These are phyloP conservation scores for Aspergillus awamori DNA, from an alignment of 2,329 filamentous ascomycete genomes.

Conservation along the genomic window DNA sequence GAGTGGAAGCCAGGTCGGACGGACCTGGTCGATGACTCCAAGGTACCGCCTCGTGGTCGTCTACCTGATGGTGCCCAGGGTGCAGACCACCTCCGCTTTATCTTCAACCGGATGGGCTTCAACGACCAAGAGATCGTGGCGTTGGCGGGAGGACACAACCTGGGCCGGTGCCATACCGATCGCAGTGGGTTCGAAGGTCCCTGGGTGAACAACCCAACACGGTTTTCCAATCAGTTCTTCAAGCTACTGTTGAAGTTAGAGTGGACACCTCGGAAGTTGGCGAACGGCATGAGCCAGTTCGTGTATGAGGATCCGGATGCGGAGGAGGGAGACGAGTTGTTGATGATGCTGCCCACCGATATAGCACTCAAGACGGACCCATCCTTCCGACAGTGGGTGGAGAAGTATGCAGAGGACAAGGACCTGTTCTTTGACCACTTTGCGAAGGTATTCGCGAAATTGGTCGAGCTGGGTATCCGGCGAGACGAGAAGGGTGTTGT, in stretches of 20 bases:
- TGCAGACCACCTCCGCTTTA: slow-evolving; percentile 57
- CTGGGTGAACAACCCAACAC: slow-evolving; percentile 63
- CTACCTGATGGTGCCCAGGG: slow-evolving; percentile 59
- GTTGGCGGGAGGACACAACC: slow-evolving; percentile 58
- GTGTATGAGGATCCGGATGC: slow-evolving; percentile 61
- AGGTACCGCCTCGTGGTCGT: slow-evolving; percentile 61
- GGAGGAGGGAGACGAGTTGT: slow-evolving; percentile 52
- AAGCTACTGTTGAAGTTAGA: slow-evolving; percentile 54
- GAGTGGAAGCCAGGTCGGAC: slow-evolving; percentile 62
- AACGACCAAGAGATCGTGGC: slow-evolving; percentile 64
- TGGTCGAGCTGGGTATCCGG: slow-evolving; percentile 63
- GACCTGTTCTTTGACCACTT: slow-evolving; percentile 66
- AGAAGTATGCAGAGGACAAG: slow-evolving; percentile 63
- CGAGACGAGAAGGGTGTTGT: slow-evolving; percentile 58
- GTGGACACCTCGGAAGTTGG: slow-evolving; percentile 58
- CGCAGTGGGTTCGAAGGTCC: slow-evolving; percentile 60
- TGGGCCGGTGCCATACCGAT: slow-evolving; percentile 59
- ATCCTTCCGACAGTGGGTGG: slow-evolving; percentile 59
- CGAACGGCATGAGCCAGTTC: slow-evolving; percentile 60
- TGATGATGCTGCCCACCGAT: slow-evolving; percentile 71
- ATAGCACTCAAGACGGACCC: slow-evolving; percentile 60
- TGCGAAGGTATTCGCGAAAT: slow-evolving; percentile 59
- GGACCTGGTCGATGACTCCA: slow-evolving; percentile 64
- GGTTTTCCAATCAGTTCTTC: slow-evolving; percentile 63
- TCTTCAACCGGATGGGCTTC: slow-evolving; percentile 65